These are phyloP conservation scores for Asterochloris sp. DNA, from an alignment of 139 green algal genomes.

Conservation along the genomic window DNA sequence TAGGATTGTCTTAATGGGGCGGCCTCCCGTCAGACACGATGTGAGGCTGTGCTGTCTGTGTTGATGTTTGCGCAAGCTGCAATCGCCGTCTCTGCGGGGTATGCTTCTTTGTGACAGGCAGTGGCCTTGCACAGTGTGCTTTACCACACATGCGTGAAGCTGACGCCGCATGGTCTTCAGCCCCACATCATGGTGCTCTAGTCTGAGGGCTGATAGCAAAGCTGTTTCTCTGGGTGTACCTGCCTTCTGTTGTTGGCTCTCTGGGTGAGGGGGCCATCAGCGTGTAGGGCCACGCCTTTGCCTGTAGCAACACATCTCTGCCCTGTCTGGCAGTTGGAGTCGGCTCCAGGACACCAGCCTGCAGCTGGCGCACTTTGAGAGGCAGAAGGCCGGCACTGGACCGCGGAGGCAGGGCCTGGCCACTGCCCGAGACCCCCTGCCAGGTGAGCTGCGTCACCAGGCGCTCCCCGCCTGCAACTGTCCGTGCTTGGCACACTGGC, in stretches of 20 bases:
- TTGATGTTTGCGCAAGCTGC: not conserved
- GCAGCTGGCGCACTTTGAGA: constrained; percentile 74
- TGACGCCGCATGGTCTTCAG: too few relatives aligned
- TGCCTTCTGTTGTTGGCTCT: too few relatives aligned
- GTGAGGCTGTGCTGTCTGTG: not conserved
- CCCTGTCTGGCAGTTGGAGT: constrained; percentile 35
- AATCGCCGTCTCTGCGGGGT: too few relatives aligned
- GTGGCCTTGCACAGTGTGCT: too few relatives aligned
- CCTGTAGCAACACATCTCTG: too few relatives aligned
- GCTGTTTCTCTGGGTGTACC: too few relatives aligned
- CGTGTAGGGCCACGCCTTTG: too few relatives aligned
- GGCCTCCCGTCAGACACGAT: not conserved
- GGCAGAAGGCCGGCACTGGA: constrained; percentile 49
- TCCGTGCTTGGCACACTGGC: constrained; percentile 7
- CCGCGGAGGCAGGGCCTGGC: constrained; percentile 34
- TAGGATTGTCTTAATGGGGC: not conserved
- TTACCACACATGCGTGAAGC: too few relatives aligned
- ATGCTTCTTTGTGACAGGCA: too few relatives aligned
- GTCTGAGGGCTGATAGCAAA: too few relatives aligned
- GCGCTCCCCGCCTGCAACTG: constrained; percentile 20
- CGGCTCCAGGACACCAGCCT: constrained; percentile 72
- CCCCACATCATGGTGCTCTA: too few relatives aligned
- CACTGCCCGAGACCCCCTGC: not conserved
- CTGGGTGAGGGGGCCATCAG: too few relatives aligned
- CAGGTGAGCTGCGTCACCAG: not conserved